Base-by-base conservation (phyloP, 495 filamentous ascomycete species). In the Rostrohypoxylon terebratum region DNA sequence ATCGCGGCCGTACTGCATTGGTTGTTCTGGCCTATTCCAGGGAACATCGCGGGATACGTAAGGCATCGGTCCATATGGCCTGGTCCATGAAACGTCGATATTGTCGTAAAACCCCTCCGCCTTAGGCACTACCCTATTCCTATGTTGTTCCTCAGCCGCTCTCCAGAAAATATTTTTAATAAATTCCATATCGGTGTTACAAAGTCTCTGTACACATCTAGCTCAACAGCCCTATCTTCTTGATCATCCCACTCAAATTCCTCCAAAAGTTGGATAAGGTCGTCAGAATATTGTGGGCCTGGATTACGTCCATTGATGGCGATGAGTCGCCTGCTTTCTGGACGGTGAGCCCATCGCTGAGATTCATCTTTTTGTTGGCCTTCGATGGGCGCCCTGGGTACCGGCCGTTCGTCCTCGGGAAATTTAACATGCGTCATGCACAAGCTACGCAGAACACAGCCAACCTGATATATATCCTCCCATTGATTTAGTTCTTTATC, bases 341-440 rank as follows among this genome's bases (percentile, higher is more conserved):
- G 65, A 3, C 65, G 55, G 25, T 68, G 34, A 4, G 25, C 2
- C 47, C 36, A 54, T 9, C 23, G 0, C 6, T 16, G 10, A n/a
- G 14, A 10, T 40, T 68, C 65, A 25, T 68, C 25, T 34, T 47
- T 68, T 2, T 0, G 0, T 14, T 53, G 57, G 14, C 50, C 11
- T 10, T 4, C 7, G 5, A 54, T 33, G 13, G 6, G 14, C 18
- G 1, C 3, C 28, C 18, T 20, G 50, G 21, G 4, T 4, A 11
- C 4, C 10, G 31, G 9, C 9, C 9, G 16, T 60, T n/a, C 20
- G 4, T 20, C 23, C 4, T 16, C 2, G 4, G 57, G 55, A 16
- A 55, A 23, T 2, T 3, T 9, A 36, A 68, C 36, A 28, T 68
- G 65, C 0, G 65, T 36, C 65, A 68, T 68, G 36, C 65, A 68